Base-by-base conservation (phyloP, 768 basidiomycete species). In the Holtermanniella nyarrowii region DNA sequence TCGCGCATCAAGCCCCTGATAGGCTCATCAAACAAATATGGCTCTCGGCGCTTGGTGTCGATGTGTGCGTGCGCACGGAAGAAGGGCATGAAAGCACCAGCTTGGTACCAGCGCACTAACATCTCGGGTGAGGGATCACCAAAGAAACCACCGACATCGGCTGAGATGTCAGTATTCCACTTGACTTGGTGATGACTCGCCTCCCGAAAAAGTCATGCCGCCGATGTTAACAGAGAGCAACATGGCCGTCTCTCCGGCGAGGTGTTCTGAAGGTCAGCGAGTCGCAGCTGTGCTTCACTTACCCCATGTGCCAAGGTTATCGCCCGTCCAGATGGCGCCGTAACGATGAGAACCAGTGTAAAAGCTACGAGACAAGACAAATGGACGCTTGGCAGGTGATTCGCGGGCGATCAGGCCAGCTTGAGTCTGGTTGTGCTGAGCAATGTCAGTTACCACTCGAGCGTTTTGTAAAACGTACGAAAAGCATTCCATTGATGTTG, bases 71-170 rank as follows among this genome's bases (percentile, higher is more conserved):
- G 95, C 1, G 93, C 95, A 53, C 95, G 81, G 83, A 97, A 91
- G 81, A 99, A 99, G 4, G 95, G 93, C 48, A 83, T 83, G 73
- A 97, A 93, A 1, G 82, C 80, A 22, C 95, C 95, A 46, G 93
- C 86, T 74, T 86, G 88, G 61, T 99, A 97, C 91, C 93, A 99
- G 44, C 95, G 78, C 7, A 90, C 83, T 26, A 99, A 81, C 82
- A 97, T 88, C 65, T 97, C 95, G 0, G 85, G 78, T 42, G 84
- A 82, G 0, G 95, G 91, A 71, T 97, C 91, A 16, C 93, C 91
- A 66, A 97, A 97, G 82, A 97, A 99, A 14, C 95, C 95, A 18
- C 95, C 93, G 48, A 97, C 90, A 63, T 99, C 95, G 55, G 95
- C 93, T 97, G 58, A 23, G 41, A 23, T 7, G 7, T 26, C 31